A percentile compares a stretch with the other conserved stretches of the same genome.
Conservation (phyloP, 2,329 filamentous ascomycete genomes). For the Talaromyces sp. region DNA sequence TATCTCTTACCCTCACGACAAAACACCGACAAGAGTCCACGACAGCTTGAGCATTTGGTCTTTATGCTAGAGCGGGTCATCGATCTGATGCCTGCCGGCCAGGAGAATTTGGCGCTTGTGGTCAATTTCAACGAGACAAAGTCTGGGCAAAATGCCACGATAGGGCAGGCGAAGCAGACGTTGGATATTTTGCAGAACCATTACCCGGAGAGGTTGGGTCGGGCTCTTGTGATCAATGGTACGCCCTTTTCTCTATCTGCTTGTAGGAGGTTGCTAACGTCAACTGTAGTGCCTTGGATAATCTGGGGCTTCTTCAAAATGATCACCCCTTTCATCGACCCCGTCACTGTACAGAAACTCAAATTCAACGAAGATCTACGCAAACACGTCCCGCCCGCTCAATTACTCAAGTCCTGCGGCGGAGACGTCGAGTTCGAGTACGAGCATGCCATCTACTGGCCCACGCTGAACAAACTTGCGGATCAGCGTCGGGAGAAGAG, state of each 20-base stretch:
- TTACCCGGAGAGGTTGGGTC: constrained; percentile 87
- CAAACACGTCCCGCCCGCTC: constrained; percentile 72
- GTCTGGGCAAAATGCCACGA: constrained; percentile 68
- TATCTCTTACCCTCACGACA: constrained; percentile 87
- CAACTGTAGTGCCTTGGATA: constrained; percentile 71
- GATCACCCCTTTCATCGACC: constrained; percentile 94
- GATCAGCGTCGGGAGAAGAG: constrained; percentile 61
- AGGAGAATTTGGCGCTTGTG: constrained; percentile 80
- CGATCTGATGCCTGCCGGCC: constrained; percentile 79
- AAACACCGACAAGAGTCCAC: constrained; percentile 81
- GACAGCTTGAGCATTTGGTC: constrained; percentile 89
- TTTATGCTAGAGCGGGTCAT: constrained; percentile 92
- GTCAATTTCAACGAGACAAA: constrained; percentile 87
- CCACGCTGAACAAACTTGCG: constrained; percentile 70
- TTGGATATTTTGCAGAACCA: constrained; percentile 89
- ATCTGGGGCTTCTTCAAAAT: constrained; percentile 94
- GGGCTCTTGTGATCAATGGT: constrained; percentile 87
- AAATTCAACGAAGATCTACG: constrained; percentile 94
- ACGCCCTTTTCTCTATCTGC: constrained; percentile 32
- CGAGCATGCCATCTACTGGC: constrained; percentile 86
- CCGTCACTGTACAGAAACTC: constrained; percentile 86
- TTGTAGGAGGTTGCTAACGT: neutral
- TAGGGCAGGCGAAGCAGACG: constrained; percentile 76
- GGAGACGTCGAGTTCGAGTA: constrained; percentile 88
- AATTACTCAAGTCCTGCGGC: constrained; percentile 74